Evolutionary conservation across 2,329 filamentous ascomycete species (phyloP).

Genomic region (Cryoendolithus antarcticus): DNA sequence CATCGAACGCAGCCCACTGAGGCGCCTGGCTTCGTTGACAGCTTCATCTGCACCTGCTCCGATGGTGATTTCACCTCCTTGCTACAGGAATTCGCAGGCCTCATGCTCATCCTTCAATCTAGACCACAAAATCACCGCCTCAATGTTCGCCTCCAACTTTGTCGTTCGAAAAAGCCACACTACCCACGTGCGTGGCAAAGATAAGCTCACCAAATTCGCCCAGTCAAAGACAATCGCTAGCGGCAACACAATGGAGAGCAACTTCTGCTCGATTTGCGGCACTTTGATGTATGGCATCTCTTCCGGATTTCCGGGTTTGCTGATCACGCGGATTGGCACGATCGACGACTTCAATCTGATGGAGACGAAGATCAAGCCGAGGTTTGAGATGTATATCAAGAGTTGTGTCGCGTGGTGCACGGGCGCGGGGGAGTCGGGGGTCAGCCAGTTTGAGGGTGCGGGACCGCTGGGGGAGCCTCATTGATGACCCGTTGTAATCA

Average conservation of each 20-base stretch:
- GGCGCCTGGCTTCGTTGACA: constrained; percentile 33
- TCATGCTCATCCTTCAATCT: constrained; percentile 28
- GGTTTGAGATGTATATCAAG: no score
- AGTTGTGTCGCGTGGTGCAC: no score
- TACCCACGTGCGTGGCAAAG: constrained; percentile 38
- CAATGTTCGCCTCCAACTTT: constrained; percentile 46
- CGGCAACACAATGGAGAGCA: constrained; percentile 45
- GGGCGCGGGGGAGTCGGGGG: no score
- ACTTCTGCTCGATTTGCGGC: constrained; percentile 49
- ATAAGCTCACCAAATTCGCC: constrained; percentile 35
- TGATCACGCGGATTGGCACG: constrained; percentile 45
- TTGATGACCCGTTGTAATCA: no score
- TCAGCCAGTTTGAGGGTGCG: no score
- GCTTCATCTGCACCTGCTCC: constrained; percentile 48
- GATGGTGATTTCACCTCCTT: constrained; percentile 30
- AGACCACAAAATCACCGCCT: constrained; percentile 49
- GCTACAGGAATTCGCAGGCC: constrained; percentile 19
- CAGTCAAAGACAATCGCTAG: constrained; percentile 38
- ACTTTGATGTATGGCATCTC: constrained; percentile 47
- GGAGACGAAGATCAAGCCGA: constrained; percentile 44
- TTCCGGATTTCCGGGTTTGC: constrained; percentile 31
- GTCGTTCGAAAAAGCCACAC: constrained; percentile 21
- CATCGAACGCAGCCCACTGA: constrained; percentile 12
- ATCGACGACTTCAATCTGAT: constrained; percentile 49
- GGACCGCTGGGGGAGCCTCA: no score